A percentile compares a stretch with the other conserved stretches of the same genome.
Evolutionary conservation across 306 rosid species (phyloP).

Genomic region (Benincasa hispida): DNA sequence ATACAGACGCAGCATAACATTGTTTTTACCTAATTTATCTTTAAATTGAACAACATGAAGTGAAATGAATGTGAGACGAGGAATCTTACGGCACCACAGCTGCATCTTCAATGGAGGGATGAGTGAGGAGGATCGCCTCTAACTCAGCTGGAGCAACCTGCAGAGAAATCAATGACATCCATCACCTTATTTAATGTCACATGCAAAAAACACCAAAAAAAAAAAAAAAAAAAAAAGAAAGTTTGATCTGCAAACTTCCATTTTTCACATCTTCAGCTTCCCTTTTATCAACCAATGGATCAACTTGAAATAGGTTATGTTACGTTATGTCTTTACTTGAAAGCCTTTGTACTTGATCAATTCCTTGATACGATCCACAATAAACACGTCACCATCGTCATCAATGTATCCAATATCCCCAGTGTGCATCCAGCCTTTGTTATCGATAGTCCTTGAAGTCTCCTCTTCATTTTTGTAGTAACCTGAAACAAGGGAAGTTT

Average conservation of each 20-base stretch:
- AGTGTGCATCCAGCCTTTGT: constrained; percentile 76
- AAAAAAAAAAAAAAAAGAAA: neutral
- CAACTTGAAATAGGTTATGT: neutral
- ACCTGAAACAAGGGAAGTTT: constrained; percentile 23
- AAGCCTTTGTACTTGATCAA: constrained; percentile 46
- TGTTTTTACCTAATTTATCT: neutral
- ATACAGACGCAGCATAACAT: neutral
- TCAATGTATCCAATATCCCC: constrained; percentile 86
- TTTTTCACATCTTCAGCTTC: neutral
- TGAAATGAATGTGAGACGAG: neutral
- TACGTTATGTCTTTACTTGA: constrained; percentile 23
- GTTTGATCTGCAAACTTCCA: neutral
- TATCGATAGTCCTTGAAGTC: constrained; percentile 62
- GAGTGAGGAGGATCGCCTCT: constrained; percentile 73
- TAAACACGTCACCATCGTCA: constrained; percentile 60
- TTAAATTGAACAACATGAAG: neutral
- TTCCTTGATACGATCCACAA: constrained; percentile 49
- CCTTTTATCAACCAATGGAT: neutral
- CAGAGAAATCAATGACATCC: constrained; percentile 1
- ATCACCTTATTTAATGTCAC: neutral
- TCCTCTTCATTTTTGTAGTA: constrained; percentile 70
- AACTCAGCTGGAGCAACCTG: constrained; percentile 96
- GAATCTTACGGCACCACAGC: constrained; percentile 84
- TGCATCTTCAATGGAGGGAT: constrained; percentile 74
- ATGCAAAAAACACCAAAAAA: neutral